These are phyloP conservation scores for Alternaria incomplexa DNA, from an alignment of 2,329 filamentous ascomycete species.

Conservation along the genomic window DNA sequence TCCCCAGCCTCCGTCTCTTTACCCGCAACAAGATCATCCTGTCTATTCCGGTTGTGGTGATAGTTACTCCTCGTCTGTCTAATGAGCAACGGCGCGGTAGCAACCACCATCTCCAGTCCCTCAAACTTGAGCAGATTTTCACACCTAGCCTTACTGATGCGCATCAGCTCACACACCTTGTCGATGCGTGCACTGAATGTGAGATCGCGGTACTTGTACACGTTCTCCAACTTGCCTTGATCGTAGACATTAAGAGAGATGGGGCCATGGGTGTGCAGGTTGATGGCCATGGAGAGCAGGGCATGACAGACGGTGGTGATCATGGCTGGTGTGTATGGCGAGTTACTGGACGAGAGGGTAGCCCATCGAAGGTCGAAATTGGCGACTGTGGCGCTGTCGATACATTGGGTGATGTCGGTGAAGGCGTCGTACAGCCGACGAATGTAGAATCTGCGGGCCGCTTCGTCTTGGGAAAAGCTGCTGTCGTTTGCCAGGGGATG, in stretches of 20 bases:
- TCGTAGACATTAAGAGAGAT: slow-evolving; percentile 1
- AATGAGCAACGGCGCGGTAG: background rate
- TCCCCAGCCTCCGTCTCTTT: background rate
- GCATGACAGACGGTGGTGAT: slow-evolving; percentile 2
- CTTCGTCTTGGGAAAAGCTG: background rate
- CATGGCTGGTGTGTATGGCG: background rate
- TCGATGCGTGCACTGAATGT: background rate
- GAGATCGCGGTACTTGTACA: background rate
- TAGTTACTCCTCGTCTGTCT: background rate
- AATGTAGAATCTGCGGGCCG: background rate
- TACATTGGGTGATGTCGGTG: background rate
- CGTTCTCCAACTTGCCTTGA: background rate
- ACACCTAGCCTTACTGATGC: slow-evolving; percentile 5
- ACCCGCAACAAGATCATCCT: background rate
- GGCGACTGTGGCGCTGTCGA: background rate
- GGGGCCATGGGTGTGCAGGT: slow-evolving; percentile 5
- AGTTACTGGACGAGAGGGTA: background rate
- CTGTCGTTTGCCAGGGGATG: background rate
- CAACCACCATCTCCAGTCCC: slow-evolving; percentile 5
- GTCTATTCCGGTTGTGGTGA: slow-evolving; percentile 1
- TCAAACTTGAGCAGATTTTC: background rate
- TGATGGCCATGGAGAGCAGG: slow-evolving; percentile 2
- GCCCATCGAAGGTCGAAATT: background rate
- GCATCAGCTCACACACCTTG: slow-evolving; percentile 4
- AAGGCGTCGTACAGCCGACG: slow-evolving; percentile 1